phyloP scores from a whole-genome alignment of 768 basidiomycete species.

The Trichaptum fuscoviolaceum region DNA sequence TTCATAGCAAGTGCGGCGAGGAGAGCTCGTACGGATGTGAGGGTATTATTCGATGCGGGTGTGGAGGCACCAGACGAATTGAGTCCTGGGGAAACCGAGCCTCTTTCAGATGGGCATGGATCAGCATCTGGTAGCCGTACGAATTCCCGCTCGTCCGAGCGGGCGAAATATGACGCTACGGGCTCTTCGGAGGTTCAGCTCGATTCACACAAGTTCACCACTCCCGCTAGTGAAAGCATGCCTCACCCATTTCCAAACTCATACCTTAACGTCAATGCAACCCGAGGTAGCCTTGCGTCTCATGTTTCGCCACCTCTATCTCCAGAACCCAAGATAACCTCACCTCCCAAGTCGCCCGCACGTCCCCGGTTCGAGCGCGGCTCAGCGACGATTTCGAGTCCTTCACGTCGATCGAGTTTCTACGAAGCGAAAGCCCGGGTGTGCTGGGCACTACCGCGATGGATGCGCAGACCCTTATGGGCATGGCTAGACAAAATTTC shows the following conservation, averaged over 20 bases:
- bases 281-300: background rate
- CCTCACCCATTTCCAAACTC: background rate
- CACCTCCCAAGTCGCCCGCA: background rate
- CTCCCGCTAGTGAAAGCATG: constrained; percentile 15
- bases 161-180: constrained; percentile 20
- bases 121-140: constrained; percentile 1
- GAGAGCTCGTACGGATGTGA: background rate
- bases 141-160: background rate
- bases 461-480: constrained; percentile 51
- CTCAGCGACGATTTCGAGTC: background rate
- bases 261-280: background rate
- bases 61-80: constrained; percentile 9
- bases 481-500: constrained; percentile 66
- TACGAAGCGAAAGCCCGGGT: constrained; percentile 35
- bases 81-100: constrained; percentile 7
- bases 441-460: constrained; percentile 44
- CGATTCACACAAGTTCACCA: constrained; percentile 21
- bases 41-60: constrained; percentile 1
- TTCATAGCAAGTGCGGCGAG: background rate
- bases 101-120: constrained; percentile 6
- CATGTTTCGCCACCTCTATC: background rate
- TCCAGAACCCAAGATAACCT: background rate
- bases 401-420: background rate
- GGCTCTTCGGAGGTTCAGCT: constrained; percentile 21
- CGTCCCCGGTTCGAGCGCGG: background rate